phyloP scores from a whole-genome alignment of 2,329 filamentous ascomycete species.

The Mariannaea sp. region DNA sequence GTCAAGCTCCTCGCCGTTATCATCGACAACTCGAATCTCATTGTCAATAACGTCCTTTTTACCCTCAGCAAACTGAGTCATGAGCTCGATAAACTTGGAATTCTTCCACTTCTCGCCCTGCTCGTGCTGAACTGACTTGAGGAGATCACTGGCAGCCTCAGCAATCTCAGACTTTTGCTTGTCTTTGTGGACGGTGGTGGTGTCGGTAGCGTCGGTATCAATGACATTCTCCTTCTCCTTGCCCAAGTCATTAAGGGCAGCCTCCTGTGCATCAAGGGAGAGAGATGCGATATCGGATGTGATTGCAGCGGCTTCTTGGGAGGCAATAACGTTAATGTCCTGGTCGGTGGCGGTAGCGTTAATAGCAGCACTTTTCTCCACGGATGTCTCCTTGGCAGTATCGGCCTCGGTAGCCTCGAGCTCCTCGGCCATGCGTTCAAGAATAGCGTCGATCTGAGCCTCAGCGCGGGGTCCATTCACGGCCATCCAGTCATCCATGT shows the following conservation, averaged over 20 bases:
- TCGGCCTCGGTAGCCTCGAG: slow-evolving; percentile 44
- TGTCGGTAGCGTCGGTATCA: background rate
- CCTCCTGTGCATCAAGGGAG: slow-evolving; percentile 27
- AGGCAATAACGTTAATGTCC: background rate
- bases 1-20: slow-evolving; percentile 15
- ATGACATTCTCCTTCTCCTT: slow-evolving; percentile 27
- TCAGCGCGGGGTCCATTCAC: slow-evolving; percentile 38
- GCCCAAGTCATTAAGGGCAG: slow-evolving; percentile 19
- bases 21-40: slow-evolving; percentile 44
- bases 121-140: slow-evolving; percentile 51
- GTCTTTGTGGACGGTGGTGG: background rate
- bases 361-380: background rate
- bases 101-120: slow-evolving; percentile 54
- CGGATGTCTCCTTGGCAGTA: background rate
- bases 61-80: slow-evolving; percentile 53
- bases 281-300: slow-evolving; percentile 42
- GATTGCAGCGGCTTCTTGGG: slow-evolving; percentile 16
- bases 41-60: slow-evolving; percentile 51
- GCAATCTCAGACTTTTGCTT: slow-evolving; percentile 46
- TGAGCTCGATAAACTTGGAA: slow-evolving; percentile 50
- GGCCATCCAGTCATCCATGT: slow-evolving; percentile 50
- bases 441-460: slow-evolving; percentile 47
- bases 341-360: background rate
- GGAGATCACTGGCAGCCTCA: slow-evolving; percentile 48
- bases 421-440: slow-evolving; percentile 50